These are phyloP conservation scores for Suillus luteus DNA, from an alignment of 768 basidiomycete species.

Conservation along the genomic window DNA sequence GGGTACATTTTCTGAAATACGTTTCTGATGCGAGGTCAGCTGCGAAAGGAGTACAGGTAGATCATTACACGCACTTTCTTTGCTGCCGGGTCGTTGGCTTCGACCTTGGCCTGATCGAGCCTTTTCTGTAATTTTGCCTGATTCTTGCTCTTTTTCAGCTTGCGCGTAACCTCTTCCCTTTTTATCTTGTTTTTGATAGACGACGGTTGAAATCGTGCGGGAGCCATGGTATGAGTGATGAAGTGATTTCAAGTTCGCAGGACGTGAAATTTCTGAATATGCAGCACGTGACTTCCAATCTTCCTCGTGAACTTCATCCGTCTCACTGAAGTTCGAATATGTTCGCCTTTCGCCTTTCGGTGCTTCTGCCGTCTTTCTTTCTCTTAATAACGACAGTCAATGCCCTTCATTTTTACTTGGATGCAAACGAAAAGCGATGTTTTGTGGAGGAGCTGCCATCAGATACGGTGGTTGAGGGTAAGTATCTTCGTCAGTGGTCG, in stretches of 20 bases:
- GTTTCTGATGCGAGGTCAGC: conserved; percentile 54
- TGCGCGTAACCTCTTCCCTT: conserved; percentile 73
- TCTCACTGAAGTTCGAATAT: conserved; percentile 13
- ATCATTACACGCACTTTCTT: conserved; percentile 67
- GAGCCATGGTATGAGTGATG: conserved; percentile 45
- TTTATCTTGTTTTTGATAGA: conserved; percentile 87
- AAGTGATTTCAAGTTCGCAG: not conserved
- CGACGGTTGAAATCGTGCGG: conserved; percentile 60
- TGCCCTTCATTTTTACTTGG: conserved; percentile 96
- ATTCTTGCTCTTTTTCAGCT: conserved; percentile 74
- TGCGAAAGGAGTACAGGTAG: not conserved
- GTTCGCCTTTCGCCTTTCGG: conserved; percentile 25
- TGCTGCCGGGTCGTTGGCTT: conserved; percentile 70
- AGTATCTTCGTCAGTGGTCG: conserved; percentile 21
- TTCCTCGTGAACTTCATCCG: not conserved
- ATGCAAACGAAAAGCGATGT: conserved; percentile 90
- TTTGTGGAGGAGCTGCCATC: conserved; percentile 96
- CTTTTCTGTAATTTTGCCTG: conserved; percentile 81
- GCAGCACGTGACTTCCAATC: conserved; percentile 1
- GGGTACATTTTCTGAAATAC: conserved; percentile 82
- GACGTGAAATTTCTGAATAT: not conserved
- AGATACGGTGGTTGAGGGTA: conserved; percentile 94
- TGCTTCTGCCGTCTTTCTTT: conserved; percentile 40
- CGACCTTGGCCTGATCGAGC: conserved; percentile 75
- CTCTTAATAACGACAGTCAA: conserved; percentile 48